Percentiles rank a stretch among this genome's conserved stretches.
phyloP scores from a whole-genome alignment of 1,284 basidiomycete species.

The Cronartium ribicola region DNA sequence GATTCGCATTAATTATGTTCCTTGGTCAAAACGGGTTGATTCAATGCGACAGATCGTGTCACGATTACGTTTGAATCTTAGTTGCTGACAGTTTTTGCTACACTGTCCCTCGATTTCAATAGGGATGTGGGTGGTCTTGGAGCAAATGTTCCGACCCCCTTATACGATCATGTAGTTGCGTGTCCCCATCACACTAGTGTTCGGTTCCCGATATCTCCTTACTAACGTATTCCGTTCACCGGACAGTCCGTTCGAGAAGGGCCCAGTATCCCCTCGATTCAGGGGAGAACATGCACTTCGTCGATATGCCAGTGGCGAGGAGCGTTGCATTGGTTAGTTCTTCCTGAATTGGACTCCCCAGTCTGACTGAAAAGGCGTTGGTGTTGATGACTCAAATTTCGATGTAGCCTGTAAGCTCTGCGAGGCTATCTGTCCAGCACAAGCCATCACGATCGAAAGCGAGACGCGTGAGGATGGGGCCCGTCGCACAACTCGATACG shows the following conservation, averaged over 20 bases:
- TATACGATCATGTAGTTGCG: conserved; percentile 79
- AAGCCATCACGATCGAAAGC: conserved; percentile 98
- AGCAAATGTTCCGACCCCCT: conserved; percentile 76
- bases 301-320: conserved; percentile 95
- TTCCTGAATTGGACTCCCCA: conserved; percentile 9
- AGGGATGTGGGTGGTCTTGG: conserved; percentile 99
- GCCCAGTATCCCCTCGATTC: conserved; percentile 94
- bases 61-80: conserved; percentile 5
- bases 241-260: conserved; percentile 84
- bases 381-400: not conserved
- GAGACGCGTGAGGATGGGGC: conserved; percentile 94
- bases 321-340: conserved; percentile 86
- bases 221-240: conserved; percentile 55
- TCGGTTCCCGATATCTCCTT: conserved; percentile 43
- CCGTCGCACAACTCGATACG: conserved; percentile 90
- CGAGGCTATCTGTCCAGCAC: conserved; percentile 98
- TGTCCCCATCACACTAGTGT: too few species aligned
- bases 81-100: too few species aligned
- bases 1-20: not conserved
- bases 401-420: conserved; percentile 92
- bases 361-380: not conserved
- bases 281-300: conserved; percentile 98
- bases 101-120: conserved; percentile 27
- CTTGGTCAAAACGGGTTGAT: not conserved
- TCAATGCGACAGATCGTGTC: conserved; percentile 6